Percentiles rank a stretch among this genome's conserved stretches.
Conservation (phyloP, 169 alveolate genomes). For the Plasmodium inui region DNA sequence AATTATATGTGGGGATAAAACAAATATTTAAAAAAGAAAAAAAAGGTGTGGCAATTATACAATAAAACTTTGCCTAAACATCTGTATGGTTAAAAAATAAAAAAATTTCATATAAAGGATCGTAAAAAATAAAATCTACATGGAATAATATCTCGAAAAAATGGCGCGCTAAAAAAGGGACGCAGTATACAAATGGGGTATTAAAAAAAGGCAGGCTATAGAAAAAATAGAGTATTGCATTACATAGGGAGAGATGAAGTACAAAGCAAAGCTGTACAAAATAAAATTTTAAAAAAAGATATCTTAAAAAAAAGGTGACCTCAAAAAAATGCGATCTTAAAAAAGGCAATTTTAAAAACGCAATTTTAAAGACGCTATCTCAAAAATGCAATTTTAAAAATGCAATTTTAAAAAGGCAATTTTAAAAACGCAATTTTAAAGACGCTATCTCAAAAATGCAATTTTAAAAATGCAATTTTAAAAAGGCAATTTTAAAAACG, state of each 20-base stretch:
- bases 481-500: not conserved
- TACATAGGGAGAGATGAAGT: not conserved
- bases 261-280: not conserved
- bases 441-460: not conserved
- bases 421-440: not conserved
- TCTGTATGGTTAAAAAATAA: not conserved
- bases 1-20: not conserved
- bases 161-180: not conserved
- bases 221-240: not conserved
- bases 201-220: not conserved
- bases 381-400: not conserved
- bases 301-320: not conserved
- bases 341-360: not conserved
- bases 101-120: not conserved
- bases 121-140: conserved; percentile 2
- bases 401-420: not conserved
- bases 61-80: not conserved
- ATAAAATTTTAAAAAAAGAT: not conserved
- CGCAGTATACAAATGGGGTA: not conserved
- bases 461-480: not conserved
- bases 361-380: not conserved
- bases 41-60: not conserved
- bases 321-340: not conserved
- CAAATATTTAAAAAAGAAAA: not conserved
- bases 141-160: not conserved